Percentiles rank a stretch among this genome's conserved stretches.
phyloP scores from a whole-genome alignment of 768 basidiomycete species.

The Boletus tylopilopsis region DNA sequence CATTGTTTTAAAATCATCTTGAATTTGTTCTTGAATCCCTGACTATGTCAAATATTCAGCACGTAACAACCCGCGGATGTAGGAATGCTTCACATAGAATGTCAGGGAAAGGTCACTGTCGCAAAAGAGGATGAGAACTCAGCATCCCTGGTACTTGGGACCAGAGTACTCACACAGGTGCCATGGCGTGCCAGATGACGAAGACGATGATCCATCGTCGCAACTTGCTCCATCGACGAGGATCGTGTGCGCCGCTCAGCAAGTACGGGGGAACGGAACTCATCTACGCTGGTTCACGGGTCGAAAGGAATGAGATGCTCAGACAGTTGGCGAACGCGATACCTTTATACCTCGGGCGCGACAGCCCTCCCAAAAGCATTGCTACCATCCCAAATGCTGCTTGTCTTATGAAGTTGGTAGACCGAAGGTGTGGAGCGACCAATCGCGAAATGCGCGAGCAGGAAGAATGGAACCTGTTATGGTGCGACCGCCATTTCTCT shows the following conservation, averaged over 20 bases:
- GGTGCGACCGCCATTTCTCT: constrained; percentile 12
- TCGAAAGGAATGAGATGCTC: neutral
- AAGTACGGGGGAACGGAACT: constrained; percentile 15
- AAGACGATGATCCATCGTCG: constrained; percentile 27
- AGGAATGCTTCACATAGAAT: constrained; percentile 22
- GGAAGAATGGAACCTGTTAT: neutral
- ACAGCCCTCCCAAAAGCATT: too few relatives aligned
- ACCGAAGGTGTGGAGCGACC: constrained; percentile 2
- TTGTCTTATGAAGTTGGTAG: too few relatives aligned
- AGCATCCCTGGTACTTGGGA: neutral
- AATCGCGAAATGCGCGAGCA: constrained; percentile 20
- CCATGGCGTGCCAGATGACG: constrained; percentile 28
- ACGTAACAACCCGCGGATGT: neutral
- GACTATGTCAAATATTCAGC: constrained; percentile 17
- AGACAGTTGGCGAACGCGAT: neutral
- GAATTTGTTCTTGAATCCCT: constrained; percentile 27
- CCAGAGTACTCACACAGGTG: constrained; percentile 23
- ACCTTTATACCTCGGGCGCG: constrained; percentile 13
- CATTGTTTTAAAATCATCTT: constrained; percentile 19
- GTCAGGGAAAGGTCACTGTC: constrained; percentile 25
- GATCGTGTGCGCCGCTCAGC: constrained; percentile 21
- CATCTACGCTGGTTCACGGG: constrained; percentile 10
- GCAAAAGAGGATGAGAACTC: neutral
- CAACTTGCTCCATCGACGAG: constrained; percentile 27
- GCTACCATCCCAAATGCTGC: too few relatives aligned